Conservation (phyloP, 2,329 filamentous ascomycete species). For the Hypoxylon sp. region DNA sequence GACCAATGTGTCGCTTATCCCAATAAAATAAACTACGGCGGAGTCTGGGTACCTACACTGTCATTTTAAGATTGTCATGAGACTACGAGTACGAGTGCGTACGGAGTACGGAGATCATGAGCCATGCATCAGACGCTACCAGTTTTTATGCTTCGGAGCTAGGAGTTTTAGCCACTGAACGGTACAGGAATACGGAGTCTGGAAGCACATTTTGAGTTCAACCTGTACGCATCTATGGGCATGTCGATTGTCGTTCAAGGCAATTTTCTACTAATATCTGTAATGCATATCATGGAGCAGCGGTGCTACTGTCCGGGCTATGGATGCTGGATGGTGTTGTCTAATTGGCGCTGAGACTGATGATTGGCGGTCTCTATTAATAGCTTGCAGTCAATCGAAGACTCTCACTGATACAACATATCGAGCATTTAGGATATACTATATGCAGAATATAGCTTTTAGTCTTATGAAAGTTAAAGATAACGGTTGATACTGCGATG, state of each 20-base stretch:
- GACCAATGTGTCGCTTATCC: constrained; percentile 7
- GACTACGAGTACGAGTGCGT: constrained; percentile 29
- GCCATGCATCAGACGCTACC: background rate
- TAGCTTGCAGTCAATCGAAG: constrained; percentile 2
- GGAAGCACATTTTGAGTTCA: constrained; percentile 24
- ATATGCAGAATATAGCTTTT: too few relatives aligned
- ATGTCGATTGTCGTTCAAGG: constrained; percentile 15
- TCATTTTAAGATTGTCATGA: constrained; percentile 32
- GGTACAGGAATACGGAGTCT: constrained; percentile 14
- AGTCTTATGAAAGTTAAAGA: too few relatives aligned
- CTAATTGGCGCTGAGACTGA: background rate
- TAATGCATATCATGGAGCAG: constrained; percentile 29
- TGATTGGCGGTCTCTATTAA: constrained; percentile 8
- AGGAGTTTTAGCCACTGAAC: background rate
- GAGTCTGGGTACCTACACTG: constrained; percentile 12
- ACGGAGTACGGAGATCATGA: constrained; percentile 17
- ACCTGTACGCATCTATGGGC: constrained; percentile 31
- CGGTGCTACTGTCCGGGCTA: constrained; percentile 9
- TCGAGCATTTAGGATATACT: background rate
- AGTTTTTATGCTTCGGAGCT: background rate
- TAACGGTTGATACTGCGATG: too few relatives aligned
- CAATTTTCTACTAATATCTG: constrained; percentile 10
- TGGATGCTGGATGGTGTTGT: constrained; percentile 4
- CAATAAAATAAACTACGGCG: constrained; percentile 17
- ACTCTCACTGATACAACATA: constrained; percentile 2